Evolutionary conservation across 176 grass and related monocot genomes (phyloP), one percentile per base, ranked within the genome.

Genomic region (Carex cristatella): DNA sequence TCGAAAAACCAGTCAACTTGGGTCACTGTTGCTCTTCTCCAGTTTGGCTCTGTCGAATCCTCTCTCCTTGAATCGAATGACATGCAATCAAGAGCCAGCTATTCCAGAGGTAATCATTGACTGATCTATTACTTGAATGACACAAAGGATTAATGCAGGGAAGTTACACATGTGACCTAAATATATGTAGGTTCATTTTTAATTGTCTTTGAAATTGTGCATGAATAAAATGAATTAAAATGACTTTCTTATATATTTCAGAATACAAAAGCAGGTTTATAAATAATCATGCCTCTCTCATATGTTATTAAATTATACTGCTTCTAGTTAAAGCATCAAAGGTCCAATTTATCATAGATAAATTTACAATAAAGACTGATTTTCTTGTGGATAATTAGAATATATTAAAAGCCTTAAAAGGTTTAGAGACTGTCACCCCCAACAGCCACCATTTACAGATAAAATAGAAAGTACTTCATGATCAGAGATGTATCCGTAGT

Each of bases 11-110:
- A 99, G 79, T 88, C 91, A 53, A 99, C 96, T 84, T 99, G 96
- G 96, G 90, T 99, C 75, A 95, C 96, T 58, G 96, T 99, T 84
- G 91, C 96, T n/a, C 96, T 99, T 90, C 86, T 99, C 84, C 96
- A 99, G 87, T 99, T 99, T 78, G 88, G 93, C 60, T 79, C 76
- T 83, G 70, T 79, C 65, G 96, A 95, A 86, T 87, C 88, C 88
- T 93, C 88, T 68, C 85, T 88, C 61, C 81, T 90, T 27, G 80
- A 92, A 90, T 68, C 69, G 5, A 99, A 92, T 71, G 91, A 90
- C 35, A 61, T 83, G 55, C 88, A 86, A 75, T 81, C 87, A 85
- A 91, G 83, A 88, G 83, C 78, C 60, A 84, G 85, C 67, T 99
- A 94, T 74, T 80, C 84, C 44, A 95, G 91, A 92, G 91, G 96